Conservation (phyloP, 2,329 filamentous ascomycete species). For the Alternaria triticina region DNA sequence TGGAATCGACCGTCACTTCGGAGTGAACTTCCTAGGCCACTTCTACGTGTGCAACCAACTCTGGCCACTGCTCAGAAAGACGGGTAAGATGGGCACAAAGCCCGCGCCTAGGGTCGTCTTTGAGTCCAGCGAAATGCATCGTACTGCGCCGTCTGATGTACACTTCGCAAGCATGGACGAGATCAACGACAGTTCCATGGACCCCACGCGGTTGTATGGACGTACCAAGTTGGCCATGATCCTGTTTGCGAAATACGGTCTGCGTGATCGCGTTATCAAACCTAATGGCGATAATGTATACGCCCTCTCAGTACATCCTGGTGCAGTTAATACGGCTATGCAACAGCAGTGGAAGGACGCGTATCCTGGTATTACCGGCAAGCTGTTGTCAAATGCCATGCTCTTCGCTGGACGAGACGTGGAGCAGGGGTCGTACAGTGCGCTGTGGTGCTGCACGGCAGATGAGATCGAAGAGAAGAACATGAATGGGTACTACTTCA, state of each 20-base stretch:
- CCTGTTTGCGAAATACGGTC: constrained; percentile 52
- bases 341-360: constrained; percentile 57
- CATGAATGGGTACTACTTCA: constrained; percentile 54
- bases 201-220: constrained; percentile 48
- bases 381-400: constrained; percentile 47
- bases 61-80: neutral
- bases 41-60: neutral
- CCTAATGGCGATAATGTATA: constrained; percentile 52
- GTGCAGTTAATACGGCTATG: constrained; percentile 52
- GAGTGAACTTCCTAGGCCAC: neutral
- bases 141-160: constrained; percentile 42
- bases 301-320: constrained; percentile 53
- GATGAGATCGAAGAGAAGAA: constrained; percentile 52
- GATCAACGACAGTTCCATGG: constrained; percentile 50
- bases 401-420: constrained; percentile 44
- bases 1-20: neutral
- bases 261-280: constrained; percentile 52
- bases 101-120: constrained; percentile 52
- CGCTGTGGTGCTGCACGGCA: constrained; percentile 50
- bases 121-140: constrained; percentile 52
- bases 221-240: constrained; percentile 55
- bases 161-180: constrained; percentile 52
- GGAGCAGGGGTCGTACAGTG: constrained; percentile 55
- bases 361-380: constrained; percentile 52
- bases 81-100: constrained; percentile 8